Evolutionary conservation across 495 filamentous ascomycete genomes (phyloP), one percentile per base, ranked within the genome.

Genomic region (Aspergillus campestris): DNA sequence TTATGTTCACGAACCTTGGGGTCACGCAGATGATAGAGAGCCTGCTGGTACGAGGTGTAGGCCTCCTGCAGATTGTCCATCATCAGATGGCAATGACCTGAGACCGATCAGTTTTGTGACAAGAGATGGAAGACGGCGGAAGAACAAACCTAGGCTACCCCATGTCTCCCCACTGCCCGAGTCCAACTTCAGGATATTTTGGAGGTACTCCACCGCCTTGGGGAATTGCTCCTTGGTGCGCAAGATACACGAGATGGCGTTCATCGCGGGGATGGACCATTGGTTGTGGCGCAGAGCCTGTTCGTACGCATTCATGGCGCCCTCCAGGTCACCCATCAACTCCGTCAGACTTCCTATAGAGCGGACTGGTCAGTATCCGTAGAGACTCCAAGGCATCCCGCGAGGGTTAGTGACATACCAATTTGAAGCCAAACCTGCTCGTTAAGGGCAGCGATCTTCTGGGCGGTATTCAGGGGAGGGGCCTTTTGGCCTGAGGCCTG

Each of bases 1-100:
- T 18, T 13, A 12, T 35, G 31, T 33, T 29, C 12, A 67, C 70
- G 50, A 67, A 95, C 89, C 78, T 97, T 97, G 1, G 92, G 91
- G 66, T 97, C 91, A 31, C 82, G 82, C 34, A 99, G 72, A 66
- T 97, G 89, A 51, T 95, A 90, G 10, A 99, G 68, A 9, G 92
- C 92, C 56, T 89, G 85, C 61, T 99, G 92, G 59, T 99, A 99
- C 3, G 92, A 94, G n/a, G 84, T 83, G 61, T 99, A 99, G 2
- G 92, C 92, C 57, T 96, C 87, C 63, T 97, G 92, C 30, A 99
- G 63, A 53, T 99, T 91, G 52, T 99, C 92, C 89, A 97, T 95
- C 92, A 99, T 99, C 15, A 99, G 73, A 57, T 88, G 94, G 64
- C 92, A 97, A 65, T 97, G 94, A 3, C 91, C 88, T 85, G 6